A percentile compares a stretch with the other conserved stretches of the same genome.
phyloP scores from a whole-genome alignment of 1,284 basidiomycete genomes.

The Inonotus hispidus region DNA sequence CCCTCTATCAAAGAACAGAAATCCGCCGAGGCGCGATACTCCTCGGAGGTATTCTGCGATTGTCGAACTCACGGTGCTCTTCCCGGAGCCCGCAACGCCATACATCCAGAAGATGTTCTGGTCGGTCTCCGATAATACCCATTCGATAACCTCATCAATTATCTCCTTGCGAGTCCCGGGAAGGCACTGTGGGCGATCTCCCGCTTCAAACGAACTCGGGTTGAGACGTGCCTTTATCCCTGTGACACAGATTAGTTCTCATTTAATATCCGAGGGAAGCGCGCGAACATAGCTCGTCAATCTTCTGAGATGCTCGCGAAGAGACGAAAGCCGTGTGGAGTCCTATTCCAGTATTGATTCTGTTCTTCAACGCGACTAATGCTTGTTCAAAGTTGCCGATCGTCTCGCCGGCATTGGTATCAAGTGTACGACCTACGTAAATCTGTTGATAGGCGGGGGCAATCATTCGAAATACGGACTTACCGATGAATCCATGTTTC shows the following conservation, averaged over 20 bases:
- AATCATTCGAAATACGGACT: not conserved
- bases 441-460: not conserved
- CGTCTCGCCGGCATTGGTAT: not conserved
- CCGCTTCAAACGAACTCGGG: not conserved
- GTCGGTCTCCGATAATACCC: not conserved
- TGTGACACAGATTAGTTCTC: too few relatives aligned
- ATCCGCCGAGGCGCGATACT: slow-evolving; percentile 1
- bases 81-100: slow-evolving; percentile 2
- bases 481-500: not conserved
- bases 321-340: not conserved
- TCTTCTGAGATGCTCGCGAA: not conserved
- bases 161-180: not conserved
- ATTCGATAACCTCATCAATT: not conserved
- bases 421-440: not conserved
- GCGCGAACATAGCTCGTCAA: slow-evolving; percentile 21
- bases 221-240: too few relatives aligned
- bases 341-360: not conserved
- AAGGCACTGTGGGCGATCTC: not conserved
- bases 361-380: not conserved
- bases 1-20: slow-evolving; percentile 20
- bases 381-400: not conserved
- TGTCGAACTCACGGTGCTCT: not conserved
- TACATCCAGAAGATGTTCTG: not conserved
- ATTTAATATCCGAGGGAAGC: not conserved
- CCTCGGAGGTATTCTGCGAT: not conserved